Conservation (phyloP, 2,329 filamentous ascomycete species). For the Fusarium clavum region DNA sequence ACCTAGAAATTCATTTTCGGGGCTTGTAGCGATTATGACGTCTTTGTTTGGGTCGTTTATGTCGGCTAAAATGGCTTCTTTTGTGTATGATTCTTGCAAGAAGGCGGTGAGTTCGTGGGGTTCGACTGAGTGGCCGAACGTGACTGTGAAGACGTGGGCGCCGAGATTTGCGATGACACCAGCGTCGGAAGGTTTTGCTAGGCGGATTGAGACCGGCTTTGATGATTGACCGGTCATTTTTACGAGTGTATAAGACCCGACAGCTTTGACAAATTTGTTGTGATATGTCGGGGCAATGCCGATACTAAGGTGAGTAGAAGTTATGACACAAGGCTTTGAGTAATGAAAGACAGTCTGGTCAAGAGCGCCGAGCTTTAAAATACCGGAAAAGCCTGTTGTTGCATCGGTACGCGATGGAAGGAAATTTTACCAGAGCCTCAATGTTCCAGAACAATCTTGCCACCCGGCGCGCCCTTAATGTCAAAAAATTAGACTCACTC, state of each 20-base stretch:
- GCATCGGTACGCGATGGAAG: background rate
- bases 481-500: background rate
- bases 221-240: constrained; percentile 3
- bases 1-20: constrained; percentile 48
- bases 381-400: background rate
- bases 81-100: constrained; percentile 53
- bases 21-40: constrained; percentile 41
- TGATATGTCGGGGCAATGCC: background rate
- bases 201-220: constrained; percentile 9
- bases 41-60: constrained; percentile 44
- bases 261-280: background rate
- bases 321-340: background rate
- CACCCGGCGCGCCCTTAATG: constrained; percentile 22
- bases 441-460: constrained; percentile 16
- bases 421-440: background rate
- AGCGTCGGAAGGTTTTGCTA: constrained; percentile 14
- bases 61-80: constrained; percentile 48
- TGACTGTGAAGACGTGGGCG: constrained; percentile 51
- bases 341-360: background rate
- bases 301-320: too few relatives aligned
- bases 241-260: too few relatives aligned
- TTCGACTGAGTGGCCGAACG: constrained; percentile 58
- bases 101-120: constrained; percentile 52
- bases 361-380: background rate
- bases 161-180: constrained; percentile 50